phyloP scores from a whole-genome alignment of 345 rosid genomes.

The Anacardium occidentale region DNA sequence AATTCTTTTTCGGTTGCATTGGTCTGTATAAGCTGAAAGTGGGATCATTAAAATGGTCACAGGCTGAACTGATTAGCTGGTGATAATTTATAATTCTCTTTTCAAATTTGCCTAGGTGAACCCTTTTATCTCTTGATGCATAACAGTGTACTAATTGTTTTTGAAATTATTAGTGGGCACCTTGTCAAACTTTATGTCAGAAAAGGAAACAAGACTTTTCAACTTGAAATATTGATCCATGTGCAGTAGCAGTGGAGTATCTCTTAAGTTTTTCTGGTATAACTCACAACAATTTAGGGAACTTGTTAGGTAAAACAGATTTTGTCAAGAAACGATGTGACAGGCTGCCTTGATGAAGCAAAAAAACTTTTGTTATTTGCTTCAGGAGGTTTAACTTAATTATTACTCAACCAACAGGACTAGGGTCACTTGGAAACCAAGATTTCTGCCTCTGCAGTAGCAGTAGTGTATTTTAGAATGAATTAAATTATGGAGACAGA shows the following conservation, averaged over 20 bases:
- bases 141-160: neutral
- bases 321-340: neutral
- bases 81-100: neutral
- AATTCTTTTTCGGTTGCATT: too few relatives aligned
- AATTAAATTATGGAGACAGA: neutral
- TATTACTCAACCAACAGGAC: neutral
- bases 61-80: neutral
- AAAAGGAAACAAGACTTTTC: neutral
- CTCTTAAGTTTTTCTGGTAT: neutral
- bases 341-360: neutral
- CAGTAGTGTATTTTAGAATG: neutral
- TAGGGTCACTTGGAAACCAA: neutral
- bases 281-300: neutral
- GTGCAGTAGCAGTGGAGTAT: neutral
- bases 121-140: neutral
- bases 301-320: neutral
- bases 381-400: neutral
- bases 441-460: neutral
- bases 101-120: neutral
- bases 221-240: neutral
- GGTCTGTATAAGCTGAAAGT: neutral
- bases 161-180: neutral
- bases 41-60: neutral
- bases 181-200: neutral
- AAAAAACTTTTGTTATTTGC: neutral